Evolutionary conservation across 225 moss, liverwort and hornwort species (phyloP), one percentile per base, ranked within the genome.

Genomic region (Polytrichum formosum): DNA sequence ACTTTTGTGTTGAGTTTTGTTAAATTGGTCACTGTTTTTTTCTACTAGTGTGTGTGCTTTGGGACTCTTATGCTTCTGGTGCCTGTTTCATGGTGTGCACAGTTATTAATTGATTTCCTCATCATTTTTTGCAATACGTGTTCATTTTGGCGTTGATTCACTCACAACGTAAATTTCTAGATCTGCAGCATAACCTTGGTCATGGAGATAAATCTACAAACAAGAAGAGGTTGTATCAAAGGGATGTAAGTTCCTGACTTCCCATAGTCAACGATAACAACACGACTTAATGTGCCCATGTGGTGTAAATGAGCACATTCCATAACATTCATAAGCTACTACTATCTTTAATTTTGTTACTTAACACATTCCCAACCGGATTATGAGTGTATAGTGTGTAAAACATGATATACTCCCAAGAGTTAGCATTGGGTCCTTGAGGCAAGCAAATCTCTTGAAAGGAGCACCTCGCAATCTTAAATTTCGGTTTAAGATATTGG

Each of bases 171-270:
- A 26, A 63, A 22, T 26, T 56, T 56, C n/a, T 18, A 16, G 1
- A 27, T 70, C 55, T 65, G 71, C 60, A 87, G 78, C 78, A 81
- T 67, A 80, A 82, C 65, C 72, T 70, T 2, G 78, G 80, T 46
- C 55, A 13, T 8, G 64, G 73, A 71, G 76, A 76, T 37, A 73
- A 54, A 66, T 80, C 64, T 61, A 86, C 78, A 21, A 86, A 83
- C 65, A 10, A 67, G 6, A 3, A 54, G 0, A 70, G 80, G 2
- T 59, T 60, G 21, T 37, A 7, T 10, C 83, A 87, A 29, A 75
- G 62, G 80, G 76, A 73, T 59, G 83, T 83, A 74, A 78, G 76
- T 26, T 75, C 55, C 64, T 19, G 20, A 5, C 18, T 5, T 4
- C 5, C 19, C 19, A 19, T n/a, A 56, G 18, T 56, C 18, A 56